Evolutionary conservation across 306 rosid species (phyloP), one percentile per base, ranked within the genome.

Genomic region (Clitoria ternatea): DNA sequence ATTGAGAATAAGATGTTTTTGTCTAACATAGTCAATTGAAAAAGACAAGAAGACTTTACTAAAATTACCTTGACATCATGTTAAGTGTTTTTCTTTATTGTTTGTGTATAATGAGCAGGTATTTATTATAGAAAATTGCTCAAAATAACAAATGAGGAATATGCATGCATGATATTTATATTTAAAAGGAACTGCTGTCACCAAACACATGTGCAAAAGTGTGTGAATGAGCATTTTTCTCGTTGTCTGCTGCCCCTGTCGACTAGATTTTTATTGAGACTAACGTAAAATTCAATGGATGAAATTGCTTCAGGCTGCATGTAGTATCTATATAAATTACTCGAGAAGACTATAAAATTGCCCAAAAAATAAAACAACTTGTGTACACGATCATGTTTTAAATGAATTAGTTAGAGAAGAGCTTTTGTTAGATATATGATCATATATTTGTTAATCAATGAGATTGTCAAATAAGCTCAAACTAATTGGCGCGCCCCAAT

Each of bases 161-260:
- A 19, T 60, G 9, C 47, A 19, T 60, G 22, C n/a, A 19, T 60
- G 35, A 35, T 35, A 5, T 36, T 36, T 36, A 35, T 18, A 12
- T 36, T 36, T 61, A 18, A 36, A 40, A 12, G 33, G 45, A 35
- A 62, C 33, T 23, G 15, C 36, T 29, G 60, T 20, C 15, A 26
- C 49, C 22, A 54, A 65, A 40, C 49, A 40, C 49, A 14, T 30
- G 73, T 19, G 49, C 40, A 29, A 54, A 44, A 44, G 54, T 54
- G 67, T 57, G 69, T 67, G 80, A 23, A 22, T 33, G 74, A 44
- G 74, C 56, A 66, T 66, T 55, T 54, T 42, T 66, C 30, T 66
- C 5, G 40, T 43, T 66, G 61, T 55, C 39, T 14, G 18, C 47
- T 43, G 49, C 26, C 39, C 68, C 22, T 37, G n/a, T 32, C 39